A percentile compares a stretch with the other conserved stretches of the same genome.
These are phyloP conservation scores for Mrakia frigida DNA, from an alignment of 768 basidiomycete genomes.

Conservation along the genomic window DNA sequence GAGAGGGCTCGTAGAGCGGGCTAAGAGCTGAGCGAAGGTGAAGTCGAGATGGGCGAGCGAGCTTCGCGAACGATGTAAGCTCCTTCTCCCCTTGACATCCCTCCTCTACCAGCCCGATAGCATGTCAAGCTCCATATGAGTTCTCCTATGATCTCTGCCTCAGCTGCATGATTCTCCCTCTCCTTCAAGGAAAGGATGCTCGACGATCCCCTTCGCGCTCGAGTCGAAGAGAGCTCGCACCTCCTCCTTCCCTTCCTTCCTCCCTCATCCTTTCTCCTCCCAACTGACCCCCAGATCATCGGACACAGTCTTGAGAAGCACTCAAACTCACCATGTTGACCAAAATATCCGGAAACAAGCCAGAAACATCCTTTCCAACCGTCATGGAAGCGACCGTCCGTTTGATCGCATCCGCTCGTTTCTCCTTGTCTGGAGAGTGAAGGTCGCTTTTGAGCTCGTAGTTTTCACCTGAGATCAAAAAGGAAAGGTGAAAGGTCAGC, in stretches of 20 bases:
- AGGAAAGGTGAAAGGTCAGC: not conserved
- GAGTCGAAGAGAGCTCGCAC: conserved; percentile 1
- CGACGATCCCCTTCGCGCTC: not conserved
- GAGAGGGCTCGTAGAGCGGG: too few species aligned
- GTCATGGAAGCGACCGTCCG: conserved; percentile 97
- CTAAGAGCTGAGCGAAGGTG: too few species aligned
- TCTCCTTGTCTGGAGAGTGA: conserved; percentile 92
- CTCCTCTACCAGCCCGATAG: too few species aligned
- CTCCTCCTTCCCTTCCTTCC: not conserved
- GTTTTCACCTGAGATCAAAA: conserved; percentile 63
- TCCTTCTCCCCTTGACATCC: too few species aligned
- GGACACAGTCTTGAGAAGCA: conserved; percentile 22
- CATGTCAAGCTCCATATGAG: too few species aligned
- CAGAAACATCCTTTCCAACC: conserved; percentile 94
- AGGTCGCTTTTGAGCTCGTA: conserved; percentile 94
- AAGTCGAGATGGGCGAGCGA: too few species aligned
- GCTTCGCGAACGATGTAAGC: too few species aligned
- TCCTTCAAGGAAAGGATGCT: not conserved
- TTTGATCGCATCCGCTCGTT: conserved; percentile 98
- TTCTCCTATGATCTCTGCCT: not conserved
- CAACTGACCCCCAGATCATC: conserved; percentile 34
- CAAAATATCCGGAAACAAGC: conserved; percentile 94
- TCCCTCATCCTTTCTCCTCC: not conserved
- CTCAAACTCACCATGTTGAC: conserved; percentile 69
- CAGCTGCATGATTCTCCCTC: not conserved